Evolutionary conservation across 2,329 filamentous ascomycete species (phyloP).

Genomic region (Beauveria rudraprayagi): DNA sequence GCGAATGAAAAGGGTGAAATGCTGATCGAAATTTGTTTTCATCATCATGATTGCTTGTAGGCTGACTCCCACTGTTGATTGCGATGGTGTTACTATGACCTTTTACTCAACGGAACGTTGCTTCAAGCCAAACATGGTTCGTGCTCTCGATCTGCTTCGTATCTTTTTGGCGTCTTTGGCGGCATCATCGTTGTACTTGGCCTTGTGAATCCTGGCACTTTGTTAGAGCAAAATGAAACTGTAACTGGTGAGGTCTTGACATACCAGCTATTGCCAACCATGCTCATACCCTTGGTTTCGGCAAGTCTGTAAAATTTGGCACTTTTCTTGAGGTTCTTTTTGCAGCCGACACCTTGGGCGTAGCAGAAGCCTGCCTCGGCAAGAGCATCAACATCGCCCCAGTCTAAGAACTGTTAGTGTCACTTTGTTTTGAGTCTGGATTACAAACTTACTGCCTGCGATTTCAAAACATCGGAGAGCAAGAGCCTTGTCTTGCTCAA

Average conservation of each 20-base stretch:
- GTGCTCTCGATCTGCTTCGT: constrained; percentile 67
- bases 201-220: constrained; percentile 77
- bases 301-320: constrained; percentile 85
- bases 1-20: neutral
- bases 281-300: constrained; percentile 88
- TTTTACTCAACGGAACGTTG: constrained; percentile 16
- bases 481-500: constrained; percentile 81
- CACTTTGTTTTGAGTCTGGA: neutral
- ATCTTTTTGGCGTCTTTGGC: constrained; percentile 52
- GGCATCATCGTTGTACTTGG: constrained; percentile 72
- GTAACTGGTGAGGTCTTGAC: constrained; percentile 26
- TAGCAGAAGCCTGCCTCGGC: constrained; percentile 96
- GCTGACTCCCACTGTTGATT: neutral
- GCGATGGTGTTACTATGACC: neutral
- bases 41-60: neutral
- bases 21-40: neutral
- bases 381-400: constrained; percentile 92
- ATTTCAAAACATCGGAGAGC: constrained; percentile 94
- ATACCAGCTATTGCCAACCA: constrained; percentile 97
- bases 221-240: neutral
- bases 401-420: constrained; percentile 44
- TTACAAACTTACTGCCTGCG: constrained; percentile 61
- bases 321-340: constrained; percentile 92
- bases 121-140: constrained; percentile 59
- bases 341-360: constrained; percentile 83